Evolutionary conservation across 345 rosid genomes (phyloP).

Genomic region (Rhodamnia argentea): DNA sequence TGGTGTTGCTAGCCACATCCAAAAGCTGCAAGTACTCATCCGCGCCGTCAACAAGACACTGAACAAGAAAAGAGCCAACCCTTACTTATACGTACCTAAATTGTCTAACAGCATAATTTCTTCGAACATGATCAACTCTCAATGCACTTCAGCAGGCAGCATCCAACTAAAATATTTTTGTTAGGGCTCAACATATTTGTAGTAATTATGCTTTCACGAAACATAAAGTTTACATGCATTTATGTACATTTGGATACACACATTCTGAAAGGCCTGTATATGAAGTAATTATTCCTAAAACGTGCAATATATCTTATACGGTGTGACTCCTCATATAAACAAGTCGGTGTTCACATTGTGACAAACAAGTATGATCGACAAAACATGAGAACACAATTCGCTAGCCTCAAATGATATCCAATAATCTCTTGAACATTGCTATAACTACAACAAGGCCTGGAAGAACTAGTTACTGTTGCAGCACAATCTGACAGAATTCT

Average conservation of each 20-base stretch:
- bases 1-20: constrained; percentile 61
- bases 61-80: constrained; percentile 10
- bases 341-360: background rate
- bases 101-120: background rate
- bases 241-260: background rate
- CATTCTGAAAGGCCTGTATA: background rate
- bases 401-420: background rate
- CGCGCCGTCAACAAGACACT: constrained; percentile 90
- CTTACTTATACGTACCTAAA: background rate
- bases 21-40: constrained; percentile 95
- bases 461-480: background rate
- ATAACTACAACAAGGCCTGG: background rate
- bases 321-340: background rate
- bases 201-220: background rate
- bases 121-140: background rate
- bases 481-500: background rate
- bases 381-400: background rate
- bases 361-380: background rate
- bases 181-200: background rate
- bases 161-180: background rate
- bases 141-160: background rate
- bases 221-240: background rate
- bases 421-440: background rate
- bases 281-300: background rate
- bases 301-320: background rate